A percentile compares a stretch with the other conserved stretches of the same genome.
phyloP scores from a whole-genome alignment of 345 rosid genomes.

The Orychophragmus violaceus region DNA sequence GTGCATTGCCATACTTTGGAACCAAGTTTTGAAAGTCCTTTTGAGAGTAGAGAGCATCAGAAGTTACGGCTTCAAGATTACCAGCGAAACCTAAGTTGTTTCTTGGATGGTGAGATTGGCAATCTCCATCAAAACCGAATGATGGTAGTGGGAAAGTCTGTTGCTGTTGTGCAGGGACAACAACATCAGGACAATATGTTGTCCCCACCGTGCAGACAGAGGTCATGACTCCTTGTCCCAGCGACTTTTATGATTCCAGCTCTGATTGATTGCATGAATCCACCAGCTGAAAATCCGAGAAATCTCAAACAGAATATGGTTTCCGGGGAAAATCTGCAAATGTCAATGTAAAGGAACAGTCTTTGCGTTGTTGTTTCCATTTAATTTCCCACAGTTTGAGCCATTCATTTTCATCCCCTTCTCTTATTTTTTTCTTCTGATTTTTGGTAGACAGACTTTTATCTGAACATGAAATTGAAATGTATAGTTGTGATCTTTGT shows the following conservation, averaged over 20 bases:
- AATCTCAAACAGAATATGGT: too few species aligned
- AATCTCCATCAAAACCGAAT: constrained; percentile 71
- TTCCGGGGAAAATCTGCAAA: too few species aligned
- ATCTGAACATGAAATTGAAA: too few species aligned
- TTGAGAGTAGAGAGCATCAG: constrained; percentile 69
- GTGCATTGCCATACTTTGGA: constrained; percentile 54
- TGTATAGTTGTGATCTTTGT: too few species aligned
- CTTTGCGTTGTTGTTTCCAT: too few species aligned
- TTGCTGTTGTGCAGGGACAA: constrained; percentile 41
- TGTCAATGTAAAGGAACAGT: too few species aligned
- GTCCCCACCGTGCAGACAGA: constrained; percentile 87
- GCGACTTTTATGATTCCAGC: constrained; percentile 87
- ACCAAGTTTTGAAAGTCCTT: constrained; percentile 87
- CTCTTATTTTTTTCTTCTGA: too few species aligned
- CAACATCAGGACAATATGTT: constrained; percentile 70
- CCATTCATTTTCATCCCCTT: too few species aligned
- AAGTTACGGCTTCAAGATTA: constrained; percentile 53
- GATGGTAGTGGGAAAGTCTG: constrained; percentile 66
- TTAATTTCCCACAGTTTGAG: too few species aligned
- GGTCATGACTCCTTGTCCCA: constrained; percentile 97
- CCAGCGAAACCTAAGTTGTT: constrained; percentile 54
- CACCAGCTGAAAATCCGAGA: too few species aligned
- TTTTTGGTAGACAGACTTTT: too few species aligned
- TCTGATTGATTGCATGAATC: too few species aligned
- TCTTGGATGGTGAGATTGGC: constrained; percentile 61